Conservation (phyloP, 345 rosid genomes). For the Sisymbrium irio region DNA sequence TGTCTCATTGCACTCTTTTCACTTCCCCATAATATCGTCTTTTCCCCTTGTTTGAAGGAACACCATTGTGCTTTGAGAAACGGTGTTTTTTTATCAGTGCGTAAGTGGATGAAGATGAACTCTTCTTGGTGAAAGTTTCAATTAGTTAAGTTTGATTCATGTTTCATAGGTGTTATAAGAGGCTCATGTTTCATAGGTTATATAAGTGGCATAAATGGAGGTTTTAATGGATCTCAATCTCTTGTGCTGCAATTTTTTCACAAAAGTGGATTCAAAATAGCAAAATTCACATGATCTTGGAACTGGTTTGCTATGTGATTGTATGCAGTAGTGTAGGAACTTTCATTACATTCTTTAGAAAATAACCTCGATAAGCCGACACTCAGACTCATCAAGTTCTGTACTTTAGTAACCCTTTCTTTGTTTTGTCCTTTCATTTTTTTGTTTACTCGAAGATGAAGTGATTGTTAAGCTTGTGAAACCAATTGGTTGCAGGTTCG, state of each 20-base stretch:
- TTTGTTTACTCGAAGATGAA: neutral
- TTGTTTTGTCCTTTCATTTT: neutral
- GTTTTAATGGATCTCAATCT: neutral
- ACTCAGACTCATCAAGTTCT: neutral
- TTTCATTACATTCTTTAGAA: neutral
- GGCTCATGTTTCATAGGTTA: neutral
- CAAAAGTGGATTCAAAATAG: neutral
- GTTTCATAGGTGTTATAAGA: slow-evolving; percentile 6
- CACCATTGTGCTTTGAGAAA: neutral
- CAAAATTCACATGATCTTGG: neutral
- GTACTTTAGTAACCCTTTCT: neutral
- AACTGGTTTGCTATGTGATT: neutral
- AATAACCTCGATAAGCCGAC: neutral
- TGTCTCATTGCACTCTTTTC: neutral
- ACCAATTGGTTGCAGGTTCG: slow-evolving; percentile 60
- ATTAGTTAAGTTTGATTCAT: neutral
- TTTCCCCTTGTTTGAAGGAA: neutral
- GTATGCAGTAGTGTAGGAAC: neutral
- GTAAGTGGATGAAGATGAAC: neutral
- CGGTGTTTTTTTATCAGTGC: neutral
- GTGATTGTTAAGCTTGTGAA: slow-evolving; percentile 11
- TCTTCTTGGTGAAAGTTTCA: neutral
- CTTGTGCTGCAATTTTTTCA: neutral
- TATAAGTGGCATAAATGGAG: neutral
- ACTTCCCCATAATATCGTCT: neutral